Conservation (phyloP, 768 basidiomycete species). For the Suillus cothurnatus region DNA sequence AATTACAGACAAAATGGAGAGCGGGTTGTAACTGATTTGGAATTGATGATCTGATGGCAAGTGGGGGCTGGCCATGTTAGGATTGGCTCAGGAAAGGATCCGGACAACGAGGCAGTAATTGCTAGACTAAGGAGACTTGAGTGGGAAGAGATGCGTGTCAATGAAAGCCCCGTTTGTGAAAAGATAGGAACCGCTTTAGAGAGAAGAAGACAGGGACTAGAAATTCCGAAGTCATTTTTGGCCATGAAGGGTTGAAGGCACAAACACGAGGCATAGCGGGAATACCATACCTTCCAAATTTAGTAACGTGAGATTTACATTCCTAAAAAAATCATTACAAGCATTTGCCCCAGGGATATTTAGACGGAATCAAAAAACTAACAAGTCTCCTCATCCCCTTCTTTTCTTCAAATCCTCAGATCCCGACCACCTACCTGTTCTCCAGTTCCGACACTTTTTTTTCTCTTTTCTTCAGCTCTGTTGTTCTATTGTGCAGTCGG, state of each 20-base stretch:
- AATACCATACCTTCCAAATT: slow-evolving; percentile 24
- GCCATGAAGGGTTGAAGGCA: slow-evolving; percentile 12
- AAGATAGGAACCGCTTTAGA: slow-evolving; percentile 13
- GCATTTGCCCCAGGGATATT: slow-evolving; percentile 28
- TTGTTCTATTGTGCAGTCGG: slow-evolving; percentile 38
- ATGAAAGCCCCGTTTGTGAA: slow-evolving; percentile 24
- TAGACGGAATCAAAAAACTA: slow-evolving; percentile 33
- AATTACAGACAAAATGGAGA: slow-evolving; percentile 5
- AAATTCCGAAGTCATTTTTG: slow-evolving; percentile 26
- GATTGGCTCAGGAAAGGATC: slow-evolving; percentile 16
- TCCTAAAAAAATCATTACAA: slow-evolving; percentile 16
- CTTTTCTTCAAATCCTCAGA: slow-evolving; percentile 19
- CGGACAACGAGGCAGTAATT: slow-evolving; percentile 13
- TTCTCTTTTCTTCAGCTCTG: slow-evolving; percentile 29
- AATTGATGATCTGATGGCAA: slow-evolving; percentile 10
- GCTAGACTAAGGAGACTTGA: slow-evolving; percentile 5
- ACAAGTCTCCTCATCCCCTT: slow-evolving; percentile 23
- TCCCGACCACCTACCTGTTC: slow-evolving; percentile 37
- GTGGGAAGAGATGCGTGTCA: slow-evolving; percentile 30
- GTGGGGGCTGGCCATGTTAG: slow-evolving; percentile 13
- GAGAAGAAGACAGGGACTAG: slow-evolving; percentile 32
- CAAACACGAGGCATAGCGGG: slow-evolving; percentile 33
- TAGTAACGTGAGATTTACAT: not conserved
- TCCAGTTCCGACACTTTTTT: slow-evolving; percentile 45
- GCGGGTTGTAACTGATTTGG: slow-evolving; percentile 8